Conservation (phyloP, 75 land plant species). For the Gnetum montanum region DNA sequence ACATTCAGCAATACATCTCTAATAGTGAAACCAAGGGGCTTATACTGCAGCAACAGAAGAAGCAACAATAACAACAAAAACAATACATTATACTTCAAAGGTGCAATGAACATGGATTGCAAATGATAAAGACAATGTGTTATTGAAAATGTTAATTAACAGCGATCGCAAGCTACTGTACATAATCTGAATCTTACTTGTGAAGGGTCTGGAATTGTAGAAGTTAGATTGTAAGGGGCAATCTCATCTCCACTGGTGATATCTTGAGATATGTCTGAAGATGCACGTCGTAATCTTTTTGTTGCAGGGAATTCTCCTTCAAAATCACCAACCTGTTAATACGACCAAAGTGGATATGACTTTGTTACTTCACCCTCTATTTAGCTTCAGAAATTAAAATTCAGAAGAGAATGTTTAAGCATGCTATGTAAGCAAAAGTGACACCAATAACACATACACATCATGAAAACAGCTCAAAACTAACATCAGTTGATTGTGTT, state of each 20-base stretch:
- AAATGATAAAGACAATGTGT: not conserved
- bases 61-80: not conserved
- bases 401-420: not conserved
- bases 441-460: too few relatives aligned
- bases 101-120: not conserved
- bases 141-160: not conserved
- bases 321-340: constrained; percentile 55
- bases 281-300: constrained; percentile 61
- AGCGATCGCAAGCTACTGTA: not conserved
- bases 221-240: constrained; percentile 60
- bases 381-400: constrained; percentile 2
- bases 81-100: not conserved
- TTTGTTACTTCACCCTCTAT: too few relatives aligned
- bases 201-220: constrained; percentile 54
- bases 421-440: too few relatives aligned
- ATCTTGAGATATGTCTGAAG: constrained; percentile 72
- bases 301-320: constrained; percentile 68
- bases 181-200: constrained; percentile 63
- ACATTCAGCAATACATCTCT: constrained; percentile 87
- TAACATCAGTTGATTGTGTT: too few relatives aligned
- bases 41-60: constrained; percentile 34
- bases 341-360: too few relatives aligned
- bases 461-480: too few relatives aligned
- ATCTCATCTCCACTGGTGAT: constrained; percentile 67
- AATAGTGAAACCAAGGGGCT: constrained; percentile 70